Conservation (phyloP, 495 filamentous ascomycete species). For the Penicillium ochrochloron region DNA sequence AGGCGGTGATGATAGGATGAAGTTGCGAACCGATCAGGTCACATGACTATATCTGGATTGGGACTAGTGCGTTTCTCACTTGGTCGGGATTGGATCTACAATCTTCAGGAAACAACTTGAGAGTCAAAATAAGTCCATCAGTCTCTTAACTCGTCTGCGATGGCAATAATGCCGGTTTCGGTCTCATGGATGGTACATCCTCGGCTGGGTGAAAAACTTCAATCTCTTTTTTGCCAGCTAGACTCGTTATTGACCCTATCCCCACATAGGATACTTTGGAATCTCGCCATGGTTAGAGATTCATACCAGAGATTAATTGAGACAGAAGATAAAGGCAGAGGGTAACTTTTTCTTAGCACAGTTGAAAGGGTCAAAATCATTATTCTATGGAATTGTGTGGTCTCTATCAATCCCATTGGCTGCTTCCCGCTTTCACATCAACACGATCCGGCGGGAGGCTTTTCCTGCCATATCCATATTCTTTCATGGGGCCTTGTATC, state of each 20-base stretch:
- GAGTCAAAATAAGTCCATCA: neutral
- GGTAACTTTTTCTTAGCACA: no score
- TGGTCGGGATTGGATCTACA: neutral
- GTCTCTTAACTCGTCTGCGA: neutral
- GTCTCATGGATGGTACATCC: no score
- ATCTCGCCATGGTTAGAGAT: neutral
- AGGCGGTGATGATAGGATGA: conserved; percentile 33
- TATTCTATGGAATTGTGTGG: no score
- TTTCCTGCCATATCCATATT: no score
- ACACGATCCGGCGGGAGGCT: no score
- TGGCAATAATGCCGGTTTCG: no score
- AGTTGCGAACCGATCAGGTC: conserved; percentile 30
- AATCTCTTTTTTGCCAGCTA: neutral
- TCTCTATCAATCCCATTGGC: no score
- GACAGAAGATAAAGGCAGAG: no score
- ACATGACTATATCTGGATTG: conserved; percentile 27
- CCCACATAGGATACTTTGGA: neutral
- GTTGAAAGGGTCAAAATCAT: no score
- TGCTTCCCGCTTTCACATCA: no score
- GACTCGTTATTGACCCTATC: neutral
- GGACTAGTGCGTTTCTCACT: conserved; percentile 24
- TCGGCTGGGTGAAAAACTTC: neutral
- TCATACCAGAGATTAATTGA: no score
- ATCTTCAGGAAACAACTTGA: neutral
- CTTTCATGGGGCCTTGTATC: no score